A percentile compares a stretch with the other conserved stretches of the same genome.
These are phyloP conservation scores for Leptodermis oblonga DNA, from an alignment of 257 asterid species.

Conservation along the genomic window DNA sequence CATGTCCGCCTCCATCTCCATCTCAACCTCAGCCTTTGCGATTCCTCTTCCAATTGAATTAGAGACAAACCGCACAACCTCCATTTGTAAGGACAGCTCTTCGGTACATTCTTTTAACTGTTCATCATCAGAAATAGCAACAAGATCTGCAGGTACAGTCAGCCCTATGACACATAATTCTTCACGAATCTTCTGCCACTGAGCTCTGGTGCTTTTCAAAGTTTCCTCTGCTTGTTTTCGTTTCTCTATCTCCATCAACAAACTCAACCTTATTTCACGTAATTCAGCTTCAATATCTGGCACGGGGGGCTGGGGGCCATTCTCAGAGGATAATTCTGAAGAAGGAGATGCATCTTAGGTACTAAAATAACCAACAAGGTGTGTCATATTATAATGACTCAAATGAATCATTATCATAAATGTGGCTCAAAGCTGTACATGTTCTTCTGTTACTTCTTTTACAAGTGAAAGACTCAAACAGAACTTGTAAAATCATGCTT, in stretches of 20 bases:
- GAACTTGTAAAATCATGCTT: background rate
- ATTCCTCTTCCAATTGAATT: conserved; percentile 77
- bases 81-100: conserved; percentile 58
- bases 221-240: conserved; percentile 83
- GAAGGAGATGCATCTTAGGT: conserved; percentile 27
- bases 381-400: background rate
- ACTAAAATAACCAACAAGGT: conserved; percentile 7
- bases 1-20: conserved; percentile 79
- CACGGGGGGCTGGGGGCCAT: conserved; percentile 38
- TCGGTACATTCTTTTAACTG: conserved; percentile 47
- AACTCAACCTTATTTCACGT: conserved; percentile 59
- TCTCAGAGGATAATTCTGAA: conserved; percentile 79
- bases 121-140: conserved; percentile 41
- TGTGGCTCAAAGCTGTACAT: background rate
- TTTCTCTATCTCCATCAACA: conserved; percentile 81
- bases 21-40: conserved; percentile 85
- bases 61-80: conserved; percentile 63
- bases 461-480: background rate
- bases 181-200: conserved; percentile 60
- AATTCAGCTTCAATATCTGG: conserved; percentile 68
- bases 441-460: background rate
- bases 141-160: conserved; percentile 54
- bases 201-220: conserved; percentile 43
- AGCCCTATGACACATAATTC: conserved; percentile 62
- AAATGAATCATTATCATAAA: background rate